Evolutionary conservation across 202 grass and related monocot genomes (phyloP), one percentile per base, ranked within the genome.

Genomic region (Panicum hallii): DNA sequence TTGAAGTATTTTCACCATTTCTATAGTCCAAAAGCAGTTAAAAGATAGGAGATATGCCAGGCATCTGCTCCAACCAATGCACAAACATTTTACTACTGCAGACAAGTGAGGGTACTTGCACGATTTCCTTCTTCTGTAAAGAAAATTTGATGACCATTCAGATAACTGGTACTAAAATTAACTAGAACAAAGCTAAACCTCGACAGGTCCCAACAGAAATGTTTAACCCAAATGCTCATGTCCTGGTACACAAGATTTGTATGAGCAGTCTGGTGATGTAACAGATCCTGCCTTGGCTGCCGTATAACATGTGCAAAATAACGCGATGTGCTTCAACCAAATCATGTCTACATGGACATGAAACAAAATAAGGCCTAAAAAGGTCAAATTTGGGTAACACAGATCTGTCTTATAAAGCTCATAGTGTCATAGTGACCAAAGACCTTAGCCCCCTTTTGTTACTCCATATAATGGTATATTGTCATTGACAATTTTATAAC

Each of bases 51-150:
- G 54, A 65, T 53, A 66, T 79, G 54, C 22, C 23, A 45, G 79
- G 46, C 49, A 78, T 56, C 56, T 38, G 65, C 56, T 34, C 28
- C 28, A 75, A 43, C 13, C 20, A 40, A 32, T 75, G 12, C 20
- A 45, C 55, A 50, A 44, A 62, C 64, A 62, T 77, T 82, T 43
- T 70, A 78, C 13, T 71, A 78, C 43, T 26, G 60, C 64, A 78
- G 8, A 57, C 60, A 80, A 11, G 50, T 40, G 67, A 83, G 42
- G 13, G 5, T 57, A 53, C 48, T 48, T 14, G 22, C 26, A 81
- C 38, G 38, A 65, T 28, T 81, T 28, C 45, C 47, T 56, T 73
- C 43, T 81, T 41, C 45, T 28, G 66, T 28, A 50, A 79, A 61
- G 15, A 57, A 62, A 52, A 57, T 68, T 28, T 49, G 32, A 49